Percentiles rank a stretch among this genome's conserved stretches.
Conservation (phyloP, 305 asterid genomes). For the Andrographis paniculata region DNA sequence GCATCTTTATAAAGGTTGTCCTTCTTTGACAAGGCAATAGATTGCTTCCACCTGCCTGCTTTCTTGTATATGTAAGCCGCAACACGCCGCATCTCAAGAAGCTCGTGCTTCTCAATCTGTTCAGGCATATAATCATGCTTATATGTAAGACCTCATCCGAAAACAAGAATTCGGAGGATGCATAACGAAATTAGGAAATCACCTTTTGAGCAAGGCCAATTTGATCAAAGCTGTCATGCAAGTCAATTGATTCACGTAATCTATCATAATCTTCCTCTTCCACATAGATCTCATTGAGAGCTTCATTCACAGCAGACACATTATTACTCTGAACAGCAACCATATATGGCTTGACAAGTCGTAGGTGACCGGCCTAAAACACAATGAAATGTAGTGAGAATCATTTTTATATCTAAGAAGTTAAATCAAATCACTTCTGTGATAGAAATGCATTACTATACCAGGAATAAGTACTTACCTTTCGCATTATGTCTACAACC, state of each 20-base stretch:
- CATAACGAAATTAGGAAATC: slow-evolving; percentile 13
- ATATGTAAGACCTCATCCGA: slow-evolving; percentile 14
- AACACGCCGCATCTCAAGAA: slow-evolving; percentile 99
- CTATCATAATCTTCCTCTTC: slow-evolving; percentile 99
- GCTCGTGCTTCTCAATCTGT: slow-evolving; percentile 99
- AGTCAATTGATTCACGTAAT: slow-evolving; percentile 88
- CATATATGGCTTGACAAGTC: slow-evolving; percentile 96
- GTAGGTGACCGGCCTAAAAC: slow-evolving; percentile 87
- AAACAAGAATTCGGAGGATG: not conserved
- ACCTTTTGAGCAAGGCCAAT: slow-evolving; percentile 99
- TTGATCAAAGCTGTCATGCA: slow-evolving; percentile 94
- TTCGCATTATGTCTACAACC: slow-evolving; percentile 97
- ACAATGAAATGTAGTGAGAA: slow-evolving; percentile 19
- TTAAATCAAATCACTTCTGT: slow-evolving; percentile 13
- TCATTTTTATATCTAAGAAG: slow-evolving; percentile 5
- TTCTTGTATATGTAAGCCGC: slow-evolving; percentile 98
- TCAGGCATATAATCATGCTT: slow-evolving; percentile 16
- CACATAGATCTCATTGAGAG: slow-evolving; percentile 89
- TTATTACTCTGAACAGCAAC: slow-evolving; percentile 99
- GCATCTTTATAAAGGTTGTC: slow-evolving; percentile 96
- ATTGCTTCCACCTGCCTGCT: slow-evolving; percentile 99
- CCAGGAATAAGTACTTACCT: slow-evolving; percentile 42
- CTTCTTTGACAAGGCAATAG: slow-evolving; percentile 96
- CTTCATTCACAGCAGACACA: slow-evolving; percentile 98
- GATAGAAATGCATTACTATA: not conserved